These are phyloP conservation scores for Candida coquimbonensis DNA, from an alignment of 805 yeast species.

Conservation along the genomic window DNA sequence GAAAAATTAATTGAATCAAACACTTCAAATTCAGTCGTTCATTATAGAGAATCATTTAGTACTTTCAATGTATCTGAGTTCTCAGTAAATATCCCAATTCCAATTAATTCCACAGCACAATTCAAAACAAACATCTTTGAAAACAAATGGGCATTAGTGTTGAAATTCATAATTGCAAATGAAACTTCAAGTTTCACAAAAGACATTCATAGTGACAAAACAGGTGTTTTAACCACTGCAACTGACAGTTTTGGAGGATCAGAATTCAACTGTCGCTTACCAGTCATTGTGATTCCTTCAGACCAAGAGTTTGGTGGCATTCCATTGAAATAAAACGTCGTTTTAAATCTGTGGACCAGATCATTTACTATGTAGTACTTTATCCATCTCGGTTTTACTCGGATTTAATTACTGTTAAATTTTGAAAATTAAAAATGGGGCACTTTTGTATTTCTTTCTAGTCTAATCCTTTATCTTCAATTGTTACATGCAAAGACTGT, in stretches of 20 bases:
- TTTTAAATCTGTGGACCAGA: too few relatives aligned
- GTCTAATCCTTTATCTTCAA: not conserved
- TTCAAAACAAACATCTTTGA: slow-evolving; percentile 35
- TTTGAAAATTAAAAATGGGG: too few relatives aligned
- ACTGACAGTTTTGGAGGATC: slow-evolving; percentile 30
- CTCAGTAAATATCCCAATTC: slow-evolving; percentile 28
- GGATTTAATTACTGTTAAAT: not conserved
- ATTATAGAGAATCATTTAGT: slow-evolving; percentile 26
- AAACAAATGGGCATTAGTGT: slow-evolving; percentile 29
- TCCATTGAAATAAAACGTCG: slow-evolving; percentile 12
- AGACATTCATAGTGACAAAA: slow-evolving; percentile 27
- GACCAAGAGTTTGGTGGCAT: slow-evolving; percentile 43
- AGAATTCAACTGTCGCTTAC: slow-evolving; percentile 38
- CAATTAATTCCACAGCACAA: slow-evolving; percentile 30
- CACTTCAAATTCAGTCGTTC: slow-evolving; percentile 8
- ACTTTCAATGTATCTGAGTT: slow-evolving; percentile 23
- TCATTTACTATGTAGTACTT: not conserved
- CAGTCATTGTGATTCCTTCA: slow-evolving; percentile 38
- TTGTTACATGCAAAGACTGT: slow-evolving; percentile 4
- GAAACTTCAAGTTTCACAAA: slow-evolving; percentile 7
- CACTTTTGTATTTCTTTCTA: not conserved
- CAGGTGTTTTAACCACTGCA: slow-evolving; percentile 29
- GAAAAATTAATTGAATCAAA: not conserved
- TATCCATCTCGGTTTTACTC: not conserved
- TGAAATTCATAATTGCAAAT: slow-evolving; percentile 30